Conservation (phyloP, 371 early-diverging fungal genomes). For the Choanephora cucurbitarum region DNA sequence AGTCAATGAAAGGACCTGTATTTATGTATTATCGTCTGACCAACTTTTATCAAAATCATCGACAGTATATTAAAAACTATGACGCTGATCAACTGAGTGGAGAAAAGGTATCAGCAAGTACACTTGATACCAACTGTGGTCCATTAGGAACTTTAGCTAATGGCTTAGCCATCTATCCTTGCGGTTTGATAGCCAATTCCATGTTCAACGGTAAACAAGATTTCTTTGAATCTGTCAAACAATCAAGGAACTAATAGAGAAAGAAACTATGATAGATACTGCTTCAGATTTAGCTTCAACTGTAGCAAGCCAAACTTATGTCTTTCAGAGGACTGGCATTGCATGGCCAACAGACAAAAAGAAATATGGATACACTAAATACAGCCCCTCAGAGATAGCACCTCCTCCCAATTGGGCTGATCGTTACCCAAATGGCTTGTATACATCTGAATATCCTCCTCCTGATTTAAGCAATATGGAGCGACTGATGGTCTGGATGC, state of each 20-base stretch:
- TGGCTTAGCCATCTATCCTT: slow-evolving; percentile 82
- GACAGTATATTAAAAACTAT: slow-evolving; percentile 92
- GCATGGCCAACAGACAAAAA: slow-evolving; percentile 89
- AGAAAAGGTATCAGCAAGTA: slow-evolving; percentile 14
- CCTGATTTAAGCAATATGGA: slow-evolving; percentile 76
- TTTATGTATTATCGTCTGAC: slow-evolving; percentile 95
- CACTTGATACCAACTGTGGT: slow-evolving; percentile 39
- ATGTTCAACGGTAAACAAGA: slow-evolving; percentile 89
- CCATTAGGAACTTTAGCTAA: slow-evolving; percentile 51
- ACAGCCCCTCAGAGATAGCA: slow-evolving; percentile 52
- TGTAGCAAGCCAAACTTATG: slow-evolving; percentile 12
- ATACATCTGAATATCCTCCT: slow-evolving; percentile 47
- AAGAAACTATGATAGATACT: no score
- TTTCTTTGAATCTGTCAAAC: no score
- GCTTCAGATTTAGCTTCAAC: slow-evolving; percentile 32
- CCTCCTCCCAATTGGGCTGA: slow-evolving; percentile 84
- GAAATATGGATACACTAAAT: slow-evolving; percentile 67
- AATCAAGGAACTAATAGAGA: no score
- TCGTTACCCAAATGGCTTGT: slow-evolving; percentile 59
- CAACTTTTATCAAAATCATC: slow-evolving; percentile 98
- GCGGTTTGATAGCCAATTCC: slow-evolving; percentile 98
- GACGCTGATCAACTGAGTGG: slow-evolving; percentile 86
- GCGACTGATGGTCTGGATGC: slow-evolving; percentile 99
- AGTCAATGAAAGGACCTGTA: slow-evolving; percentile 73
- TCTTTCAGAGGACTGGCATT: slow-evolving; percentile 65